Conservation (phyloP, 2,329 filamentous ascomycete species). For the Alternaria angustiovoidea region DNA sequence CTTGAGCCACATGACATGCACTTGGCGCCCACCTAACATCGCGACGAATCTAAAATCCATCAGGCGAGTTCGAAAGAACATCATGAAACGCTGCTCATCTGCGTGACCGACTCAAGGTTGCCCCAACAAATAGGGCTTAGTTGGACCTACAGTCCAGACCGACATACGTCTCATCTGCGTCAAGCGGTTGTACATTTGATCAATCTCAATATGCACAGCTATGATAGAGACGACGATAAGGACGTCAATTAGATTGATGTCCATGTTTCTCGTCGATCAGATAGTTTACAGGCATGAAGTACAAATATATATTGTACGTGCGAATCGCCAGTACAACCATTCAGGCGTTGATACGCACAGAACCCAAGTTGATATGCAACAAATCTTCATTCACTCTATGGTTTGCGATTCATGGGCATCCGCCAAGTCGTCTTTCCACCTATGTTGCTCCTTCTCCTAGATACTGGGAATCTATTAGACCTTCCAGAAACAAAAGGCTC, state of each 20-base stretch:
- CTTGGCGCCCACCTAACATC: background rate
- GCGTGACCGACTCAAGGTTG: no score
- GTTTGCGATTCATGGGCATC: background rate
- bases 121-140: background rate
- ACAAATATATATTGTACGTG: background rate
- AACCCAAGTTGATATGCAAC: background rate
- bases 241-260: background rate
- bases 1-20: constrained; percentile 10
- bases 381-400: background rate
- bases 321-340: background rate
- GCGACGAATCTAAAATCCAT: background rate
- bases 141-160: background rate
- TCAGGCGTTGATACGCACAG: background rate
- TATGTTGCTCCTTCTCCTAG: background rate
- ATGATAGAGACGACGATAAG: background rate
- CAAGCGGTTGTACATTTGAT: background rate
- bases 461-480: background rate
- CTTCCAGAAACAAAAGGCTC: background rate
- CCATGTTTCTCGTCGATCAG: no score
- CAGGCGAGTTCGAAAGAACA: background rate
- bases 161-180: background rate
- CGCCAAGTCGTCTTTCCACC: no score
- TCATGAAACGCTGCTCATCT: fast-evolving
- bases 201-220: background rate
- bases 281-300: background rate